phyloP scores from a whole-genome alignment of 2,329 filamentous ascomycete species.

The Fusarium penzigii region DNA sequence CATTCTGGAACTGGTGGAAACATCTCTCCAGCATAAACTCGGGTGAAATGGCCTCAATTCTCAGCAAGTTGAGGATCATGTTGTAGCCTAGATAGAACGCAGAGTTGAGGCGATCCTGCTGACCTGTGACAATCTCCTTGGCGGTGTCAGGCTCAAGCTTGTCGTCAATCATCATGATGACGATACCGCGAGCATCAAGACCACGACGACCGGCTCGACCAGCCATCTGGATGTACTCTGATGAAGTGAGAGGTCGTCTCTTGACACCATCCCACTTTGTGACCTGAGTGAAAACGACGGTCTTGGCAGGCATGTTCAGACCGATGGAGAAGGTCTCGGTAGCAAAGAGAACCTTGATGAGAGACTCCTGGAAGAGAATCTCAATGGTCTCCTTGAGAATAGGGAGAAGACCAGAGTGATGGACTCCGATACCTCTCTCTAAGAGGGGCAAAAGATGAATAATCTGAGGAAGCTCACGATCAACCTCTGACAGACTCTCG shows the following conservation, averaged over 20 bases:
- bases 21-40: slow-evolving; percentile 99
- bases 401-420: slow-evolving; percentile 92
- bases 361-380: slow-evolving; percentile 95
- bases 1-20: slow-evolving; percentile 98
- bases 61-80: slow-evolving; percentile 95
- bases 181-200: slow-evolving; percentile 95
- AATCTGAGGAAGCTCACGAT: slow-evolving; percentile 87
- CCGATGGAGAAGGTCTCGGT: slow-evolving; percentile 99
- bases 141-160: slow-evolving; percentile 94
- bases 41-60: slow-evolving; percentile 98
- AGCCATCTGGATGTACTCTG: slow-evolving; percentile 98
- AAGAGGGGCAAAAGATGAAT: slow-evolving; percentile 85
- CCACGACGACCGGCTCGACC: slow-evolving; percentile 95
- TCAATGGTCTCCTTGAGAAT: slow-evolving; percentile 99
- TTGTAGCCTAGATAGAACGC: slow-evolving; percentile 98
- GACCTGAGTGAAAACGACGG: slow-evolving; percentile 97
- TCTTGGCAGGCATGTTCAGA: slow-evolving; percentile 98
- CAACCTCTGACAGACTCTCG: slow-evolving; percentile 87
- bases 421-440: slow-evolving; percentile 90
- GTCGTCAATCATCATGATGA: slow-evolving; percentile 99
- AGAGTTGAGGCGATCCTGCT: slow-evolving; percentile 96
- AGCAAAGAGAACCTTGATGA: slow-evolving; percentile 97
- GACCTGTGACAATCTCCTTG: slow-evolving; percentile 91
- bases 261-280: slow-evolving; percentile 89
- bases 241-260: slow-evolving; percentile 83